Percentiles rank a stretch among this genome's conserved stretches.
phyloP scores from a whole-genome alignment of 2,329 filamentous ascomycete genomes.

The Diaporthe sp. region DNA sequence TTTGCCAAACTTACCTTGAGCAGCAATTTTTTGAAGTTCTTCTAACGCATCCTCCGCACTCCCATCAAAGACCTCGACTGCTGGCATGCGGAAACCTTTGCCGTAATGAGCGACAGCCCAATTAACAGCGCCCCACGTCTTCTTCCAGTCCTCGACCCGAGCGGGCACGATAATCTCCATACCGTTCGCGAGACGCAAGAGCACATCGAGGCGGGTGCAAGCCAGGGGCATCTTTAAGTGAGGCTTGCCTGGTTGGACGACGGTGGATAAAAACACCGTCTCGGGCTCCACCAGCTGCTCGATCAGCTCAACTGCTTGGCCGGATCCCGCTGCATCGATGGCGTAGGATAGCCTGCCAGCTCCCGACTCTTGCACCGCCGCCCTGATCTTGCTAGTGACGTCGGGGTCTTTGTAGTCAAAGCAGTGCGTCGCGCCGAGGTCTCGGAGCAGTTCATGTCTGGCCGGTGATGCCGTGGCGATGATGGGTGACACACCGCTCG shows the following conservation, averaged over 20 bases:
- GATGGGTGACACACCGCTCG: slow-evolving; percentile 1
- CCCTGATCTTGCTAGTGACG: neutral
- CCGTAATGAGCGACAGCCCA: slow-evolving; percentile 11
- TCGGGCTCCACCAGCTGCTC: neutral
- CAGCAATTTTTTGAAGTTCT: slow-evolving; percentile 13
- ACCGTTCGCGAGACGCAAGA: neutral
- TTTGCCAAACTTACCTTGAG: slow-evolving; percentile 1
- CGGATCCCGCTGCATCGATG: neutral
- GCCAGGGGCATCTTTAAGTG: neutral
- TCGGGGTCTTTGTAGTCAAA: slow-evolving; percentile 14
- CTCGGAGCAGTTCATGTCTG: neutral
- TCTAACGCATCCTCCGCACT: slow-evolving; percentile 5
- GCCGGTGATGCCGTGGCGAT: slow-evolving; percentile 9
- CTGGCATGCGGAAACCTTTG: neutral
- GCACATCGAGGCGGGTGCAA: neutral
- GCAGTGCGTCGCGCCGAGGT: neutral
- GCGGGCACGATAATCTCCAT: neutral
- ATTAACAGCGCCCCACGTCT: neutral
- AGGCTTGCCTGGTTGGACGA: neutral
- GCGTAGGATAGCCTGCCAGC: neutral
- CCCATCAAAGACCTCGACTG: slow-evolving; percentile 4
- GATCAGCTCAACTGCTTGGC: neutral
- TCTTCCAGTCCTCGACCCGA: slow-evolving; percentile 15
- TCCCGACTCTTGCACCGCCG: neutral
- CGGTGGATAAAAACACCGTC: neutral